A percentile compares a stretch with the other conserved stretches of the same genome.
These are phyloP conservation scores for Articulospora tetracladia DNA, from an alignment of 495 filamentous ascomycete genomes.

Conservation along the genomic window DNA sequence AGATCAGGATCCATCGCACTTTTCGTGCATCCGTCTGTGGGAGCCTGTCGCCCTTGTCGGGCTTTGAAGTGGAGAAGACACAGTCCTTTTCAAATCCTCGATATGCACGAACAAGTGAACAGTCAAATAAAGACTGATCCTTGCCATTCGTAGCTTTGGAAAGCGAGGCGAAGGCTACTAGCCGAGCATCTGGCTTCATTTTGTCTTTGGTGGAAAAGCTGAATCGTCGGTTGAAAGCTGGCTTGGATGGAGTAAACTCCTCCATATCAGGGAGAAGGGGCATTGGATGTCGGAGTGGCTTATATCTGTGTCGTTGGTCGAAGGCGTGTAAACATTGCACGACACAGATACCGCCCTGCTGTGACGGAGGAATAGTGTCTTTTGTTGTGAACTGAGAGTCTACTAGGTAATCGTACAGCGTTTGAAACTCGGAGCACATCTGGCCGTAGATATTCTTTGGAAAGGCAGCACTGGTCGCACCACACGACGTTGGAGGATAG, in stretches of 20 bases:
- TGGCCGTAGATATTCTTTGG: constrained; percentile 45
- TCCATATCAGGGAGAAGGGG: constrained; percentile 50
- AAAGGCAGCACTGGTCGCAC: constrained; percentile 34
- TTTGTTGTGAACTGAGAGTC: constrained; percentile 44
- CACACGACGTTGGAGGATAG: constrained; percentile 51
- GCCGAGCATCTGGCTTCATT: constrained; percentile 29
- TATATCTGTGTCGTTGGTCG: constrained; percentile 49
- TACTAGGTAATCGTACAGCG: constrained; percentile 58
- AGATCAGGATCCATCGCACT: constrained; percentile 70
- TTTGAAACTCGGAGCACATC: constrained; percentile 60
- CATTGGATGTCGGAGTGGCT: constrained; percentile 50
- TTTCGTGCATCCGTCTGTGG: constrained; percentile 54
- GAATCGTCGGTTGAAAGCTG: constrained; percentile 17
- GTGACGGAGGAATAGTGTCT: constrained; percentile 34
- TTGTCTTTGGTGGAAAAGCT: constrained; percentile 19
- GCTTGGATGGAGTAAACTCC: constrained; percentile 18
- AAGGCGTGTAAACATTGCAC: constrained; percentile 56
- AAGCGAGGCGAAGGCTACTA: constrained; percentile 33
- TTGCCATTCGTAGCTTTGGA: constrained; percentile 38
- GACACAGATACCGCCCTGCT: constrained; percentile 55
- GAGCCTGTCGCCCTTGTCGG: constrained; percentile 35
- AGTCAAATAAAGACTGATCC: constrained; percentile 26
- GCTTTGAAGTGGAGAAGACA: constrained; percentile 31
- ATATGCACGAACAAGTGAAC: constrained; percentile 41
- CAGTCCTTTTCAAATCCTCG: constrained; percentile 43